phyloP scores from a whole-genome alignment of 2,329 filamentous ascomycete genomes.

The Claviceps sp. region DNA sequence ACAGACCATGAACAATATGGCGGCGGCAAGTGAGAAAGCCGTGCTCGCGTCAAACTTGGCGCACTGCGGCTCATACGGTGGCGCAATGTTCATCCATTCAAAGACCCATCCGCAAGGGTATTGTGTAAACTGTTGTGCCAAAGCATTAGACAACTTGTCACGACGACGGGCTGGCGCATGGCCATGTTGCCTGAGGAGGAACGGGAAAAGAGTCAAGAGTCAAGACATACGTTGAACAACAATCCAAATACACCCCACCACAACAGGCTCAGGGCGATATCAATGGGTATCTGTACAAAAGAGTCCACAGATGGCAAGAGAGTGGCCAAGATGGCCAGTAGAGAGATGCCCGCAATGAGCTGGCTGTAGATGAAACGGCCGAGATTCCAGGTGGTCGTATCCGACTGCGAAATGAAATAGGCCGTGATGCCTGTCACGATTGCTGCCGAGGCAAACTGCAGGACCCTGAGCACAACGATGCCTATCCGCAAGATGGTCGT shows the following conservation, averaged over 20 bases:
- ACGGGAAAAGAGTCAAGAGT: no score
- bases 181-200: not conserved
- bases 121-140: constrained; percentile 18
- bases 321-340: constrained; percentile 51
- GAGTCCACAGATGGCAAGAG: constrained; percentile 49
- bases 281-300: constrained; percentile 53
- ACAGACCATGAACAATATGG: constrained; percentile 50
- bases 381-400: constrained; percentile 28
- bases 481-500: constrained; percentile 8
- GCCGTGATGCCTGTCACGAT: constrained; percentile 53
- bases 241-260: constrained; percentile 55
- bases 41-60: constrained; percentile 50
- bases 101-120: constrained; percentile 37
- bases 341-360: constrained; percentile 50
- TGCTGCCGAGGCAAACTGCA: constrained; percentile 46
- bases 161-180: no score
- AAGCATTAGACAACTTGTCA: not conserved
- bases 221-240: constrained; percentile 37
- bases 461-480: constrained; percentile 11
- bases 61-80: constrained; percentile 31
- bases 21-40: constrained; percentile 52
- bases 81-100: constrained; percentile 36
- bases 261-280: constrained; percentile 46
- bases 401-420: constrained; percentile 38
- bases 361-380: constrained; percentile 57